phyloP scores from a whole-genome alignment of 495 filamentous ascomycete genomes.

The Penicillium crystallinum region DNA sequence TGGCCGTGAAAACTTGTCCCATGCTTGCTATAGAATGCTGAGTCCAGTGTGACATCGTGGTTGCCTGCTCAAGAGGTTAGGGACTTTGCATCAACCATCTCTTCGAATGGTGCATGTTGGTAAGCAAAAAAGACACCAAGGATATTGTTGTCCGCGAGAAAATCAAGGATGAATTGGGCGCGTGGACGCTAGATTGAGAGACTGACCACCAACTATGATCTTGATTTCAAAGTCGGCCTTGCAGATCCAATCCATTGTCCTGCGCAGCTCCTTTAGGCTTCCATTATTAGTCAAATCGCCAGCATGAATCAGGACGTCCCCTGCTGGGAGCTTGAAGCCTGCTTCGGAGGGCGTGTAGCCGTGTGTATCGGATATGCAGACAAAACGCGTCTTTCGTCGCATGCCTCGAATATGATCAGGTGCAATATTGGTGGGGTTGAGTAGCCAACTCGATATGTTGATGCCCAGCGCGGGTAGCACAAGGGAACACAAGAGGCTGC shows the following conservation, averaged over 20 bases:
- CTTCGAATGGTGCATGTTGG: neutral
- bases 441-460: neutral
- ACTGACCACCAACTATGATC: constrained; percentile 54
- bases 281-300: constrained; percentile 58
- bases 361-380: constrained; percentile 60
- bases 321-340: constrained; percentile 50
- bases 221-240: constrained; percentile 52
- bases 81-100: neutral
- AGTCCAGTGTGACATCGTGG: constrained; percentile 73
- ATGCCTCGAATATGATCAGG: constrained; percentile 10
- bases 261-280: constrained; percentile 46
- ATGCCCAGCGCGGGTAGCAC: neutral
- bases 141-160: neutral
- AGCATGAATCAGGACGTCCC: constrained; percentile 58
- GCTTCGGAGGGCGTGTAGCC: constrained; percentile 47
- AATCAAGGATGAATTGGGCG: neutral
- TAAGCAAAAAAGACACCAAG: neutral
- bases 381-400: constrained; percentile 49
- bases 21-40: constrained; percentile 53
- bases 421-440: neutral
- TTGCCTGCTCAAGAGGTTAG: constrained; percentile 50
- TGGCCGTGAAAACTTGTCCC: constrained; percentile 56
- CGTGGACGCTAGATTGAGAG: constrained; percentile 2
- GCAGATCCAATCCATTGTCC: constrained; percentile 52
- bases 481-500: neutral